These are phyloP conservation scores for Nakazawaea ishiwadae DNA, from an alignment of 805 yeast genomes.

Conservation along the genomic window DNA sequence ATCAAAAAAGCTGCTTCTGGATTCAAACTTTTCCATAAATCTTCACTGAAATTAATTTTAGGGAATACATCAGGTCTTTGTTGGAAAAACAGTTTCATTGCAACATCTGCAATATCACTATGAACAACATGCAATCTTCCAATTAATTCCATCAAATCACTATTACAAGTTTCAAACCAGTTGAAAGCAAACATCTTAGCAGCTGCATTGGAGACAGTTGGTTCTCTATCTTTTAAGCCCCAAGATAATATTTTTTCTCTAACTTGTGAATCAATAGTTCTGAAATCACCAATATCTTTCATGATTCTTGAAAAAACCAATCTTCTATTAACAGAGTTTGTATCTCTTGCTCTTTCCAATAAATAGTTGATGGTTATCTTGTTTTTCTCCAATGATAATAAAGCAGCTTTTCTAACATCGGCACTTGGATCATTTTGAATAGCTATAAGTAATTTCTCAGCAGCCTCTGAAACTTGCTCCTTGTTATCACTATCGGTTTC, in stretches of 20 bases:
- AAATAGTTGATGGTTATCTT: conserved; percentile 49
- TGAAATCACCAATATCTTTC: conserved; percentile 60
- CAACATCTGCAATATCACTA: conserved; percentile 62
- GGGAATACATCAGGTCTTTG: conserved; percentile 58
- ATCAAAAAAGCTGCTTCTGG: conserved; percentile 73
- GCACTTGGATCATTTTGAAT: conserved; percentile 78
- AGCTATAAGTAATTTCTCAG: conserved; percentile 41
- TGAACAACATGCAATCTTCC: conserved; percentile 68
- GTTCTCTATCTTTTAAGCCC: conserved; percentile 89
- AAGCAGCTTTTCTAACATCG: conserved; percentile 84
- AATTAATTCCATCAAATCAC: conserved; percentile 67
- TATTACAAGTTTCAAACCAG: conserved; percentile 69
- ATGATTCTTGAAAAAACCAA: conserved; percentile 64
- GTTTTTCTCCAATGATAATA: conserved; percentile 62
- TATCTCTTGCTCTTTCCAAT: conserved; percentile 81
- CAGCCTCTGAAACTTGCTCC: conserved; percentile 36
- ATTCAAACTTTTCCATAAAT: conserved; percentile 64
- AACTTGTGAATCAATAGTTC: conserved; percentile 42
- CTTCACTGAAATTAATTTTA: conserved; percentile 55
- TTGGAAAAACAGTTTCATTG: conserved; percentile 59
- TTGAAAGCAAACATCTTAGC: conserved; percentile 57
- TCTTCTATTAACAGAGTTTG: conserved; percentile 65
- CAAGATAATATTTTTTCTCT: conserved; percentile 69
- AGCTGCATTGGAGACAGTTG: conserved; percentile 67
- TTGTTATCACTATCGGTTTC: conserved; percentile 38